Conservation (phyloP, 2,329 filamentous ascomycete species). For the Alternaria sp. region DNA sequence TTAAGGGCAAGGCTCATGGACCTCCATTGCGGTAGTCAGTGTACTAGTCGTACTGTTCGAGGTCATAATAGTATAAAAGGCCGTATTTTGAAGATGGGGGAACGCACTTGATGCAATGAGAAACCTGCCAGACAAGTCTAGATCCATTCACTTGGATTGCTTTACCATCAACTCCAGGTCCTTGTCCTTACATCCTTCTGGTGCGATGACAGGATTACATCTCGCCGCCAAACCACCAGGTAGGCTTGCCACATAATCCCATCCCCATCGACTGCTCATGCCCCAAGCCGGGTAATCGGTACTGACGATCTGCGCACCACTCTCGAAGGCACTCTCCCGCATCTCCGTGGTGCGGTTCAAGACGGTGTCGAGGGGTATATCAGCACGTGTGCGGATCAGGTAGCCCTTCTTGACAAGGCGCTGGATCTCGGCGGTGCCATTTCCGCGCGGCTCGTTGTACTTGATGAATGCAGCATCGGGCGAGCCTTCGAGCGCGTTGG, state of each 20-base stretch:
- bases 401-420: constrained; percentile 58
- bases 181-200: constrained; percentile 47
- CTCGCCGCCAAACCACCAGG: constrained; percentile 42
- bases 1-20: too few relatives aligned
- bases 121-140: too few relatives aligned
- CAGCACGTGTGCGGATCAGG: constrained; percentile 60
- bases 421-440: constrained; percentile 54
- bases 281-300: constrained; percentile 61
- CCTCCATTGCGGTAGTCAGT: too few relatives aligned
- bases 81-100: too few relatives aligned
- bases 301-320: constrained; percentile 61
- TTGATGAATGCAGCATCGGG: constrained; percentile 61
- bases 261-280: constrained; percentile 58
- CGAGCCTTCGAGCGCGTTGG: constrained; percentile 58
- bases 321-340: constrained; percentile 56
- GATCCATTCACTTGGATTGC: neutral
- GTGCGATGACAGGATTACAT: constrained; percentile 53
- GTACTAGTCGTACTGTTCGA: too few relatives aligned
- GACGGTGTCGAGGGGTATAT: constrained; percentile 58
- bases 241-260: constrained; percentile 57
- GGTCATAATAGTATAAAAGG: too few relatives aligned
- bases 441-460: constrained; percentile 55
- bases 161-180: constrained; percentile 26
- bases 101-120: too few relatives aligned
- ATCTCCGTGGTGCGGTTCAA: constrained; percentile 54